A percentile compares a stretch with the other conserved stretches of the same genome.
Conservation (phyloP, 1,284 basidiomycete genomes). For the Ceratorhiza oryzae-sativae region DNA sequence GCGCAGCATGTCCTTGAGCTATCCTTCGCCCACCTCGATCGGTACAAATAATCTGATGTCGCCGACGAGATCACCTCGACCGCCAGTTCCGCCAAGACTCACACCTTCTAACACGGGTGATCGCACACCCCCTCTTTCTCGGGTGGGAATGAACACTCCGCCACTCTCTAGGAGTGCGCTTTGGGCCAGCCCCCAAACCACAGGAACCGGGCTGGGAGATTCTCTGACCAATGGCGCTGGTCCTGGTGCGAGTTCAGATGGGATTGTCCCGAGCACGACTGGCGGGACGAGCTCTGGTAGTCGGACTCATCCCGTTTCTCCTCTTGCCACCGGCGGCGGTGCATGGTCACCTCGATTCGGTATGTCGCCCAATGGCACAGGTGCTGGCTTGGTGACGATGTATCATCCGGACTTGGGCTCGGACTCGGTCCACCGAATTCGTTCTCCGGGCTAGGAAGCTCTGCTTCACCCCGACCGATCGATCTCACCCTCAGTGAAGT, state of each 20-base stretch:
- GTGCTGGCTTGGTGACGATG: neutral
- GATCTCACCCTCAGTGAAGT: neutral
- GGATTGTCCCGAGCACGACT: slow-evolving; percentile 1
- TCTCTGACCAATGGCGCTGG: neutral
- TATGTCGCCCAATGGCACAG: slow-evolving; percentile 6
- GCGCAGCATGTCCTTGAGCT: slow-evolving; percentile 19
- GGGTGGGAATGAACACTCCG: slow-evolving; percentile 27
- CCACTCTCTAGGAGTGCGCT: slow-evolving; percentile 19
- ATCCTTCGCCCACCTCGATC: neutral
- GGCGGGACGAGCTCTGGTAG: slow-evolving; percentile 11
- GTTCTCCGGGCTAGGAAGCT: neutral
- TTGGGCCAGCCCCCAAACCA: slow-evolving; percentile 16
- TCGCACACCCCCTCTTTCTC: neutral
- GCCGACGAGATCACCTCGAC: slow-evolving; percentile 15
- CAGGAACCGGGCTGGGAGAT: neutral
- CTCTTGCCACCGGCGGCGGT: slow-evolving; percentile 21
- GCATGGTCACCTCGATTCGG: slow-evolving; percentile 4
- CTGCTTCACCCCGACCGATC: neutral
- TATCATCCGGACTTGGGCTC: neutral
- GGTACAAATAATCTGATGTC: slow-evolving; percentile 27
- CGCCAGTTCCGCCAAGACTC: slow-evolving; percentile 16
- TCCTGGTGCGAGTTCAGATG: neutral
- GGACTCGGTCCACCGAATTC: slow-evolving; percentile 1
- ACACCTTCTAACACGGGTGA: slow-evolving; percentile 23
- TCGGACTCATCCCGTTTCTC: slow-evolving; percentile 9